Percentiles rank a stretch among this genome's conserved stretches.
phyloP scores from a whole-genome alignment of 83 land plant species.

The Picea abies region DNA sequence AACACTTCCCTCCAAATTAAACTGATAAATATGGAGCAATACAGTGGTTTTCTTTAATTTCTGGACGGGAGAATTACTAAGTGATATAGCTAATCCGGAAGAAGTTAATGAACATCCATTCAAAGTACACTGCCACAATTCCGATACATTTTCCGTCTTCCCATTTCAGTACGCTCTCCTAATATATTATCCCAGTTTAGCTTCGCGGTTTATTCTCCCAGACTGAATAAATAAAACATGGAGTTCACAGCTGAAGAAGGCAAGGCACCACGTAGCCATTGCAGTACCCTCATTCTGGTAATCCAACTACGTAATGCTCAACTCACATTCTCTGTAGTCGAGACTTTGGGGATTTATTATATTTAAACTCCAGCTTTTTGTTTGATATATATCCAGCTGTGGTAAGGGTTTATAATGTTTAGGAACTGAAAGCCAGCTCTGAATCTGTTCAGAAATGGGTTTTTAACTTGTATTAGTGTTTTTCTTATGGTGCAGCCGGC shows the following conservation, averaged over 20 bases:
- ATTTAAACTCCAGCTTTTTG: not conserved
- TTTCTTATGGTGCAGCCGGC: conserved; percentile 65
- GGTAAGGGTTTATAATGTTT: not conserved
- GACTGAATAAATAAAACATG: conserved; percentile 9
- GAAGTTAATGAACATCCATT: no score
- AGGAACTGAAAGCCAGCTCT: not conserved
- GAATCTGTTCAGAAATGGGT: not conserved
- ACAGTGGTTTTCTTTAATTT: no score
- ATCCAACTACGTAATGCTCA: not conserved
- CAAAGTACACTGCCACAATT: no score
- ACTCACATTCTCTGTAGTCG: not conserved
- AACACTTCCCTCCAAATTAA: no score
- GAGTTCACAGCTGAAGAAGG: conserved; percentile 28
- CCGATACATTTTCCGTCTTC: no score
- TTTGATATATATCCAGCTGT: not conserved
- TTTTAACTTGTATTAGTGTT: not conserved
- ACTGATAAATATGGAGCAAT: no score
- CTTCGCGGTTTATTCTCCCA: no score
- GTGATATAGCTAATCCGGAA: no score
- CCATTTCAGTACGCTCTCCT: no score
- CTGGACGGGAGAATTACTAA: no score
- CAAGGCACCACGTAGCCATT: conserved; percentile 3
- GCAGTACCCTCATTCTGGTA: conserved; percentile 41
- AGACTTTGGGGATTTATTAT: not conserved
- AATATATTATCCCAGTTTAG: no score